phyloP scores from a whole-genome alignment of 2,329 filamentous ascomycete genomes.

The Colletotrichum sp. region DNA sequence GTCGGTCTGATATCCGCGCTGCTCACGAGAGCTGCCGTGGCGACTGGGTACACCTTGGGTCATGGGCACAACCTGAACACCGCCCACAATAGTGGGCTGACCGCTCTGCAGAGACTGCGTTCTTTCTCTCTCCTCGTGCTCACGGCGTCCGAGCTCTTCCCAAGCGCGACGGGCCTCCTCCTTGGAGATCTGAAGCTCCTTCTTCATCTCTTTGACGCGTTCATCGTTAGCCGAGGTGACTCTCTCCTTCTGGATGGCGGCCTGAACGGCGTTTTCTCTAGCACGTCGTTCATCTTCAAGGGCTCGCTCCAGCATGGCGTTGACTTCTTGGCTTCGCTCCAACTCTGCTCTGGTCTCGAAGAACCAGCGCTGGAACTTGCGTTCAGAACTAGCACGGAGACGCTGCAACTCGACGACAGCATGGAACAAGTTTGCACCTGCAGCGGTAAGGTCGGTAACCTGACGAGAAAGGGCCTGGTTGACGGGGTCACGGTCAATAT shows the following conservation, averaged over 20 bases:
- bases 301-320: slow-evolving; percentile 77
- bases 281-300: slow-evolving; percentile 77
- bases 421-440: slow-evolving; percentile 95
- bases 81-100: slow-evolving; percentile 86
- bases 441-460: slow-evolving; percentile 95
- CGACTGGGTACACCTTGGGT: slow-evolving; percentile 70
- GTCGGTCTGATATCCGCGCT: slow-evolving; percentile 29
- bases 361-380: slow-evolving; percentile 99
- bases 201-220: slow-evolving; percentile 86
- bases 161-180: slow-evolving; percentile 94
- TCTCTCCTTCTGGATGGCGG: slow-evolving; percentile 69
- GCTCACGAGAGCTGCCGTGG: slow-evolving; percentile 50
- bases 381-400: slow-evolving; percentile 90
- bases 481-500: slow-evolving; percentile 81
- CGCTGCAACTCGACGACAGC: slow-evolving; percentile 96
- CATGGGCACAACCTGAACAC: slow-evolving; percentile 96
- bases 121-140: slow-evolving; percentile 90
- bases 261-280: slow-evolving; percentile 69
- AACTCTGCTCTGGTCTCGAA: slow-evolving; percentile 91
- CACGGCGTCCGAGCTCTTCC: slow-evolving; percentile 93
- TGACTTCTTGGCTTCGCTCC: slow-evolving; percentile 82
- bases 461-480: slow-evolving; percentile 90
- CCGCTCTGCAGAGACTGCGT: slow-evolving; percentile 86
- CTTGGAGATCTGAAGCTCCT: slow-evolving; percentile 92
- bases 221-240: slow-evolving; percentile 76